Conservation (phyloP, 345 rosid genomes). For the Eucalyptus marginata region DNA sequence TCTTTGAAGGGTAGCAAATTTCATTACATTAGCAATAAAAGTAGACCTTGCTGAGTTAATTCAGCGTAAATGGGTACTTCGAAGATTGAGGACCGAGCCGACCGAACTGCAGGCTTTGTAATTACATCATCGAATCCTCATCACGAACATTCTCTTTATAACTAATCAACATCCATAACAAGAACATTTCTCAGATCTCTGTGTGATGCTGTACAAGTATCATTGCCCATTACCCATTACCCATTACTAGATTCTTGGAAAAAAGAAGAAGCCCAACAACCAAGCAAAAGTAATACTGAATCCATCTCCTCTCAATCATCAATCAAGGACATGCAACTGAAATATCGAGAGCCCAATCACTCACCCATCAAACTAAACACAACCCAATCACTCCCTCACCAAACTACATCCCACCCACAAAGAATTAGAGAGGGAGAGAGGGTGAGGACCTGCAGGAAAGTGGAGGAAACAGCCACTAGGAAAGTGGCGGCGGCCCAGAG, state of each 20-base stretch:
- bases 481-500: slow-evolving; percentile 72
- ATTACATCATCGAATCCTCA: neutral
- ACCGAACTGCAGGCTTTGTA: neutral
- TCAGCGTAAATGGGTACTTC: too few relatives aligned
- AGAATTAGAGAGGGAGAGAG: neutral
- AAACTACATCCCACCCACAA: neutral
- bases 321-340: neutral
- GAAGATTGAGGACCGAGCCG: neutral
- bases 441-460: slow-evolving; percentile 36
- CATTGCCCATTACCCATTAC: neutral
- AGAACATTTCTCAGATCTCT: neutral
- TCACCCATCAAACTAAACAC: neutral
- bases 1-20: neutral
- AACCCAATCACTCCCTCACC: neutral
- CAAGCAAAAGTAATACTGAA: neutral
- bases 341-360: neutral
- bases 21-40: neutral
- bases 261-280: neutral
- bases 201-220: neutral
- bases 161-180: neutral
- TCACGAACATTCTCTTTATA: neutral
- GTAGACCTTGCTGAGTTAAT: neutral
- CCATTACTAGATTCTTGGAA: neutral
- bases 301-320: neutral
- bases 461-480: slow-evolving; percentile 53